phyloP scores from a whole-genome alignment of 768 basidiomycete species.

The Cubamyces lactineus region DNA sequence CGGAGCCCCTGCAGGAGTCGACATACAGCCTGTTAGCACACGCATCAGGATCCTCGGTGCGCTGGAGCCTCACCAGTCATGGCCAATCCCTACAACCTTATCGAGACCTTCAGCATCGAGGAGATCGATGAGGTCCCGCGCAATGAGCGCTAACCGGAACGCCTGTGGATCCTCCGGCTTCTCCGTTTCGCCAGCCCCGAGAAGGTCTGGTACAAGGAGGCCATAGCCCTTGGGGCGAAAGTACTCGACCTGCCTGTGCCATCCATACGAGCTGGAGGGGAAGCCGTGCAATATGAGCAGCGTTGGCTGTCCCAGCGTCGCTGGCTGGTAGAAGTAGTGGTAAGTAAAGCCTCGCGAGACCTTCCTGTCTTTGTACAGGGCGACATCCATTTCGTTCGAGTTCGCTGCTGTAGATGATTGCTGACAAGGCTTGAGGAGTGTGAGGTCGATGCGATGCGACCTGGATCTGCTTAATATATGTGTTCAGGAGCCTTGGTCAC shows the following conservation, averaged over 20 bases:
- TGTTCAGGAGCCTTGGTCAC: too few species aligned
- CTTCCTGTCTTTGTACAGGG: constrained; percentile 35
- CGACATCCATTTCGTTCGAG: constrained; percentile 24
- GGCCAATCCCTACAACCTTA: constrained; percentile 38
- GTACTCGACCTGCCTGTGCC: constrained; percentile 44
- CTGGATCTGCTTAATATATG: too few species aligned
- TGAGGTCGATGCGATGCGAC: background rate
- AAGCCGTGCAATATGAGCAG: constrained; percentile 51
- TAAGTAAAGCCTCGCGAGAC: constrained; percentile 41
- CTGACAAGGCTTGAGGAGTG: background rate
- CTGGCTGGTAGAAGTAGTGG: constrained; percentile 37
- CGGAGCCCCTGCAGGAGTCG: constrained; percentile 10
- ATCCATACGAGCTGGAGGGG: constrained; percentile 44
- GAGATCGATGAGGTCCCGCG: constrained; percentile 40
- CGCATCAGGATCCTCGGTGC: too few species aligned
- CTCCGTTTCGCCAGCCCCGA: constrained; percentile 49
- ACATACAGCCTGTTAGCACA: background rate
- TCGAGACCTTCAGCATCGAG: constrained; percentile 36
- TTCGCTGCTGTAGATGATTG: background rate
- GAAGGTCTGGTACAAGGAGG: constrained; percentile 49
- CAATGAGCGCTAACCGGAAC: constrained; percentile 33
- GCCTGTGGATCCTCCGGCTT: constrained; percentile 40
- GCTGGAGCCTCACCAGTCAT: constrained; percentile 37
- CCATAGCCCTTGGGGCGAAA: constrained; percentile 46
- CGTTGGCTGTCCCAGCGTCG: constrained; percentile 37